Base-by-base conservation (phyloP, 176 grass and related monocot species). In the Aegilops tauschii region DNA sequence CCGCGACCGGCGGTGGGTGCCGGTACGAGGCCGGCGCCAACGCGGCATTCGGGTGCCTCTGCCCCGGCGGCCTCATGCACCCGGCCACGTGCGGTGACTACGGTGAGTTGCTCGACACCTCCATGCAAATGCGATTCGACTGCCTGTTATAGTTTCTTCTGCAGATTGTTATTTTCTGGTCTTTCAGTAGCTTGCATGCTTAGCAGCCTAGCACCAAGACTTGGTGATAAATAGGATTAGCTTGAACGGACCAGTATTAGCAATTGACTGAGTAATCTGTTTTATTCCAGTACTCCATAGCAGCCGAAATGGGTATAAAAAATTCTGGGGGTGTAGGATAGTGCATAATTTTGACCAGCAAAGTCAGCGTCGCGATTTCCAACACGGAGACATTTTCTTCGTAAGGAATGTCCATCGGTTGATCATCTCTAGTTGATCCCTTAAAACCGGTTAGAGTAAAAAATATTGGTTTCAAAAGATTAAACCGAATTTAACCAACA, bases 11-110 rank as follows among this genome's bases (percentile, higher is more conserved):
- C 52, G 89, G 89, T 0, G 13, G 44, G 44, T 87, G 89, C 74
- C 85, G 59, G 27, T 80, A 49, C 44, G 80, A 77, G 25, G 27
- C 0, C 58, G 44, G 20, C 35, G 1, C 1, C 0, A 29, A 81
- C 8, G 78, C 69, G 45, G n/a, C n/a, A n/a, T 91, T 91, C 75
- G 3, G 75, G 28, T 87, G 89, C 68, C 76, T 76, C 35, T 91
- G 89, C 80, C 61, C 67, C 45, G 85, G 70, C 59, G 89, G 85
- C 68, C 4, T 28, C 35, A 1, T 47, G 11, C 61, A 36, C 3
- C 80, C 20, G 27, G 68, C 80, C 20, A 87, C 85, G 0, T 91
- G 85, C 59, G 81, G 81, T 87, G 85, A 91, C 56, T 87, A 27
- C 58, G 80, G 80, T 87, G 85, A 91, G 73, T 87, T 35, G 4